Conservation (phyloP, 805 yeast species). For the Kodamaea restingae region DNA sequence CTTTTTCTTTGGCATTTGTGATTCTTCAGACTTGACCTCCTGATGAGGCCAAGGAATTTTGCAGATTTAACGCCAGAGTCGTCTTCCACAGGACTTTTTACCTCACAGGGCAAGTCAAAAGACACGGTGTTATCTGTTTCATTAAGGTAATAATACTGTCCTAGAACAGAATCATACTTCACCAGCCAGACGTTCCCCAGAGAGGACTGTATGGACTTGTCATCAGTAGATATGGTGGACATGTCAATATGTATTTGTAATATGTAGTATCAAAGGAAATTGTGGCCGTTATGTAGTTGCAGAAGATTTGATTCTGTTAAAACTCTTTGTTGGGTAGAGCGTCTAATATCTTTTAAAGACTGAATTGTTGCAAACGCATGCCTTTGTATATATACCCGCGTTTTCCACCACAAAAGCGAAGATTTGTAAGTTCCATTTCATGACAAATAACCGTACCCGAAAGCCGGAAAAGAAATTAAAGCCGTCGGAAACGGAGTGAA, state of each 20-base stretch:
- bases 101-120: conserved; percentile 16
- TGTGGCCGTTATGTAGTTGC: not conserved
- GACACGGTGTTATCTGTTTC: conserved; percentile 10
- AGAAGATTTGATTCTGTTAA: not conserved
- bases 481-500: conserved; percentile 1
- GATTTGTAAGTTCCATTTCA: not conserved
- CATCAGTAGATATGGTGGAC: not conserved
- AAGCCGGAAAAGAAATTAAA: not conserved
- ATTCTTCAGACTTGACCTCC: not conserved
- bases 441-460: conserved; percentile 1
- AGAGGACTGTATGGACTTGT: not conserved
- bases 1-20: not conserved
- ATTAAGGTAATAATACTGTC: conserved; percentile 14
- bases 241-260: too few relatives aligned
- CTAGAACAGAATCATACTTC: conserved; percentile 13
- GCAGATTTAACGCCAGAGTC: not conserved
- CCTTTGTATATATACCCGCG: conserved; percentile 3
- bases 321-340: not conserved
- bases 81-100: conserved; percentile 5
- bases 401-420: conserved; percentile 1
- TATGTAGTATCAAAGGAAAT: too few relatives aligned
- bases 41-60: not conserved
- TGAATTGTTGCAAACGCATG: conserved; percentile 2
- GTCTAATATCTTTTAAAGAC: not conserved
- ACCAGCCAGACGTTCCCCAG: conserved; percentile 7